These are phyloP conservation scores for Papiliotrema fonsecae DNA, from an alignment of 1,284 basidiomycete genomes.

Conservation along the genomic window DNA sequence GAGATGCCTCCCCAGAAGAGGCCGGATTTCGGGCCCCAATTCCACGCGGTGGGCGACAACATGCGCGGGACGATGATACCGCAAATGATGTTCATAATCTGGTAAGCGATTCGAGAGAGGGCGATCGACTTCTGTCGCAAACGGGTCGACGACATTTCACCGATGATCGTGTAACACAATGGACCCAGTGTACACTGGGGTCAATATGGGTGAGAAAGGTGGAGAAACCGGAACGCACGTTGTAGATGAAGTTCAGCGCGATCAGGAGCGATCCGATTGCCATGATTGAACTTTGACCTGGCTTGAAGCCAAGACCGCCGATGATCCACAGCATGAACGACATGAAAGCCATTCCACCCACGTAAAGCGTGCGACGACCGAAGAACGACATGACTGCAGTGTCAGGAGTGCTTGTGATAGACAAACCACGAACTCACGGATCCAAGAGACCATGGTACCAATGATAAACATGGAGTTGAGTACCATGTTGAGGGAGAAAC, in stretches of 20 bases:
- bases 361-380: conserved; percentile 9
- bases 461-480: conserved; percentile 9
- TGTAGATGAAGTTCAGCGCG: conserved; percentile 23
- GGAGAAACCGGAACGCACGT: neutral
- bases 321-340: conserved; percentile 9
- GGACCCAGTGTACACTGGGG: conserved; percentile 24
- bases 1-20: conserved; percentile 42
- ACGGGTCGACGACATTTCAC: conserved; percentile 6
- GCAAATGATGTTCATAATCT: conserved; percentile 35
- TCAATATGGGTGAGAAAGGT: neutral
- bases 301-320: conserved; percentile 3
- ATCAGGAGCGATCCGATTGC: conserved; percentile 36
- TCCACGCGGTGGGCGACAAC: conserved; percentile 10
- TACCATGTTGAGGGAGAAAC: conserved; percentile 10
- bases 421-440: conserved; percentile 16
- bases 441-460: conserved; percentile 37
- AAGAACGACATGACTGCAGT: conserved; percentile 12
- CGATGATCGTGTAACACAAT: conserved; percentile 16
- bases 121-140: conserved; percentile 48
- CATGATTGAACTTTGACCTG: conserved; percentile 11
- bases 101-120: conserved; percentile 48
- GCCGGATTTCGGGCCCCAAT: conserved; percentile 33
- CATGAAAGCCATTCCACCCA: conserved; percentile 8
- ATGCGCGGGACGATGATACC: conserved; percentile 17
- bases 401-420: conserved; percentile 19